Percentiles rank a stretch among this genome's conserved stretches.
Conservation (phyloP, 2,329 filamentous ascomycete species). For the Leptographium flavum region DNA sequence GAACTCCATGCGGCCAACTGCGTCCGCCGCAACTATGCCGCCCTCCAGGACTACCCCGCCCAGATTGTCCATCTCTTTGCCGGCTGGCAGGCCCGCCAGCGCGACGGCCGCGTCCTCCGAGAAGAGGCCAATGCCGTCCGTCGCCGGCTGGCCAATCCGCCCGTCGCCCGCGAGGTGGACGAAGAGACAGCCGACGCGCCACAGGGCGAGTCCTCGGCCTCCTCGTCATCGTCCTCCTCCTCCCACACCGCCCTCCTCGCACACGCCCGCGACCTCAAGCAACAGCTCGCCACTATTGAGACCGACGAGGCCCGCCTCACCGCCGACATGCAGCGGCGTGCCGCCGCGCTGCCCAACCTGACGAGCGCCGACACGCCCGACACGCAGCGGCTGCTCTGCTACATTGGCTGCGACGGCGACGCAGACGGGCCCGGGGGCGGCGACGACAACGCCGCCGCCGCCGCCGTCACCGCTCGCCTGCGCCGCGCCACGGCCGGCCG, state of each 20-base stretch:
- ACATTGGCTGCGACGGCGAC: conserved; percentile 59
- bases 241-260: conserved; percentile 39
- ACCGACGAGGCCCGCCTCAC: conserved; percentile 43
- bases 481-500: too few relatives aligned
- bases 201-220: conserved; percentile 1
- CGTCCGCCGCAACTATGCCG: conserved; percentile 66
- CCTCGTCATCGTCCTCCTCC: conserved; percentile 15
- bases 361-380: conserved; percentile 64
- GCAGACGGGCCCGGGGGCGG: conserved; percentile 11
- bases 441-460: conserved; percentile 9
- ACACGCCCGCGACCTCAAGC: conserved; percentile 52
- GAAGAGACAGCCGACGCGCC: conserved; percentile 17
- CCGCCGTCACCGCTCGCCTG: conserved; percentile 22
- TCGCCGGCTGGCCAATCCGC: conserved; percentile 38
- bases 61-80: conserved; percentile 41
- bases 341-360: conserved; percentile 71
- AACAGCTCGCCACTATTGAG: conserved; percentile 44
- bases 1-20: conserved; percentile 73
- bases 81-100: conserved; percentile 47
- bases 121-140: conserved; percentile 53
- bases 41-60: conserved; percentile 37
- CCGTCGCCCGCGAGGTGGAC: conserved; percentile 28
- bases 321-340: conserved; percentile 57
- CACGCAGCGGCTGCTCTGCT: conserved; percentile 56
- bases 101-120: conserved; percentile 43